phyloP scores from a whole-genome alignment of 129 eudicot species.

The Flaveria bidentis region DNA sequence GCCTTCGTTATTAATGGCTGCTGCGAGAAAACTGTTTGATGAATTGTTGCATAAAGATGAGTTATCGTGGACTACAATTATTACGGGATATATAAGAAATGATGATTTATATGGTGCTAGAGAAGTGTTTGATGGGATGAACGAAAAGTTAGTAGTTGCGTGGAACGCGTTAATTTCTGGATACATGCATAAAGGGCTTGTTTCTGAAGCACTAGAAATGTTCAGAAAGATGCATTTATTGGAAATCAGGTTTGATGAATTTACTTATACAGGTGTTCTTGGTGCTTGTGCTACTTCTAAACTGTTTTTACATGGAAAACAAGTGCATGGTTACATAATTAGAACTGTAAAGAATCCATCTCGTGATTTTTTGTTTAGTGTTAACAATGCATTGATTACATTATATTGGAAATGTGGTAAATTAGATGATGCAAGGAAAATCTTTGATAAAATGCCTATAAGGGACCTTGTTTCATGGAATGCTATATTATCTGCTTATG shows the following conservation, averaged over 20 bases:
- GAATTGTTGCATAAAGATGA: conserved; percentile 66
- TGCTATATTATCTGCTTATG: conserved; percentile 73
- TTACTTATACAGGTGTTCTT: conserved; percentile 69
- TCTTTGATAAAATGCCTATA: conserved; percentile 51
- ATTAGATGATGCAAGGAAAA: conserved; percentile 54
- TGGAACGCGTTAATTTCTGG: conserved; percentile 64
- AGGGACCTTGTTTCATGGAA: conserved; percentile 82
- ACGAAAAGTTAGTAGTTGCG: conserved; percentile 57
- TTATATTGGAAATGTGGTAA: conserved; percentile 73
- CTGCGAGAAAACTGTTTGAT: conserved; percentile 69
- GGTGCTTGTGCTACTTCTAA: conserved; percentile 70
- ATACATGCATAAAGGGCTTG: conserved; percentile 48
- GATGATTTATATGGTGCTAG: conserved; percentile 58
- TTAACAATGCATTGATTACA: conserved; percentile 64
- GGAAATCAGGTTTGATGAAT: conserved; percentile 64
- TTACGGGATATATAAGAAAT: conserved; percentile 73
- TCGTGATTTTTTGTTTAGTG: conserved; percentile 47
- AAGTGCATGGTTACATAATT: conserved; percentile 66
- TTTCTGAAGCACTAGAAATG: conserved; percentile 55
- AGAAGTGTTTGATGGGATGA: conserved; percentile 58
- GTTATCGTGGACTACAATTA: conserved; percentile 75
- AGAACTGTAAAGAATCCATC: conserved; percentile 47
- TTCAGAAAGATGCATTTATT: conserved; percentile 58
- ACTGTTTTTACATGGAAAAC: conserved; percentile 59
- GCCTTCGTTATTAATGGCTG: conserved; percentile 44